Conservation (phyloP, 2,329 filamentous ascomycete species). For the Verticillium zaregamsianum region DNA sequence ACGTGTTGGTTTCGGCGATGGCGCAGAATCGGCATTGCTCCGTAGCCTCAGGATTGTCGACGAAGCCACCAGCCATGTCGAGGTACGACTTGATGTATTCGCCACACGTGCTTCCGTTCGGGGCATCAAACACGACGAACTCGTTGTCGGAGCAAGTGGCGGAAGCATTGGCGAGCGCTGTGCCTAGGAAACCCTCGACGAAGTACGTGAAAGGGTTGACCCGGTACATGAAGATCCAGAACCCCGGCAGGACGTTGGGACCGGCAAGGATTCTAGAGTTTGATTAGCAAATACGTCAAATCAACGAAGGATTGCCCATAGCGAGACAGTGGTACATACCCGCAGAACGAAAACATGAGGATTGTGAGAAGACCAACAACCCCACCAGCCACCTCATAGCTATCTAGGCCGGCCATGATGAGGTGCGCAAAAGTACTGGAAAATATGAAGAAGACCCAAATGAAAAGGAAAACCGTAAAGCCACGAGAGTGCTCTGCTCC, state of each 20-base stretch:
- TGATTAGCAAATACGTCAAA: not conserved
- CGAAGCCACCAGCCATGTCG: constrained; percentile 38
- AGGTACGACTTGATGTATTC: constrained; percentile 51
- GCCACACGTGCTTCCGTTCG: constrained; percentile 46
- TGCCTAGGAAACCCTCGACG: constrained; percentile 60
- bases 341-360: constrained; percentile 59
- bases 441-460: constrained; percentile 61
- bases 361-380: constrained; percentile 61
- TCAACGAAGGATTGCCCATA: not conserved
- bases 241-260: constrained; percentile 58
- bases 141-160: constrained; percentile 64
- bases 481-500: constrained; percentile 43
- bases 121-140: constrained; percentile 56
- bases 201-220: constrained; percentile 73
- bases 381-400: constrained; percentile 60
- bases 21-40: constrained; percentile 5
- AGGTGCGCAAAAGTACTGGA: constrained; percentile 63
- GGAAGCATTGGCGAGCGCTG: constrained; percentile 55
- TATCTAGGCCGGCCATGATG: constrained; percentile 58
- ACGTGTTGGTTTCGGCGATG: constrained; percentile 8
- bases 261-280: constrained; percentile 55
- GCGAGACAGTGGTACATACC: not conserved
- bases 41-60: constrained; percentile 32
- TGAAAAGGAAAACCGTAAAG: constrained; percentile 58
- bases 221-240: constrained; percentile 77